Evolutionary conservation across 1,139 yeast genomes (phyloP).

Genomic region (Diutina pseudorugosa): DNA sequence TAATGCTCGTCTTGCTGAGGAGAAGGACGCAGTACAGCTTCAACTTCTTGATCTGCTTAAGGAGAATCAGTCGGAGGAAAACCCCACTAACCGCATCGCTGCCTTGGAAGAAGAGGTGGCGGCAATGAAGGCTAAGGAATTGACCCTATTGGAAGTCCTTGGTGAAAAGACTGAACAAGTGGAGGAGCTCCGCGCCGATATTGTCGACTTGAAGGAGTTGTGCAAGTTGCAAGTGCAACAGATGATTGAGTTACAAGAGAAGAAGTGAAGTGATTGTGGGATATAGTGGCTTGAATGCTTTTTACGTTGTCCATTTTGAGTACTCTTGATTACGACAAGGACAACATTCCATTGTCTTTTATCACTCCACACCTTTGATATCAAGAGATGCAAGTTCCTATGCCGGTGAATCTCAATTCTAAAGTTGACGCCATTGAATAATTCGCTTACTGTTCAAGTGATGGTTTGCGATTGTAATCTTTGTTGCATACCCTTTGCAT

Average conservation of each 20-base stretch:
- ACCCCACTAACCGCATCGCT: slow-evolving; percentile 22
- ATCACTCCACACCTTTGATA: no score
- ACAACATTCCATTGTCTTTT: no score
- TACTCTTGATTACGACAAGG: no score
- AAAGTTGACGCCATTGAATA: no score
- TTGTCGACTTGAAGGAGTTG: slow-evolving; percentile 74
- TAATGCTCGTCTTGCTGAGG: slow-evolving; percentile 35
- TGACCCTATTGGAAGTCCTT: slow-evolving; percentile 57
- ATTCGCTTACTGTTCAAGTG: no score
- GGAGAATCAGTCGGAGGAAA: slow-evolving; percentile 37
- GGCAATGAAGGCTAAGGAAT: slow-evolving; percentile 31
- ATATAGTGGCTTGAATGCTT: no score
- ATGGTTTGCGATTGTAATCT: no score
- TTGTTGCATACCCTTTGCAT: no score
- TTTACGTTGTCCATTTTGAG: no score
- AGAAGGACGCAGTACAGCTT: slow-evolving; percentile 51
- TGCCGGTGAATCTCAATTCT: no score
- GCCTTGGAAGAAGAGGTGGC: slow-evolving; percentile 24
- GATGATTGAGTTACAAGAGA: slow-evolving; percentile 18
- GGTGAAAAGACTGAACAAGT: slow-evolving; percentile 87
- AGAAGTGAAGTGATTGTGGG: not conserved
- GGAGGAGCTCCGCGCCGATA: slow-evolving; percentile 80
- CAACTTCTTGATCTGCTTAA: slow-evolving; percentile 39
- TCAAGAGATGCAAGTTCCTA: no score
- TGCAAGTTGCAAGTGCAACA: slow-evolving; percentile 78